Base-by-base conservation (phyloP, 139 green algal species). In the Chlamydomonas sp. region DNA sequence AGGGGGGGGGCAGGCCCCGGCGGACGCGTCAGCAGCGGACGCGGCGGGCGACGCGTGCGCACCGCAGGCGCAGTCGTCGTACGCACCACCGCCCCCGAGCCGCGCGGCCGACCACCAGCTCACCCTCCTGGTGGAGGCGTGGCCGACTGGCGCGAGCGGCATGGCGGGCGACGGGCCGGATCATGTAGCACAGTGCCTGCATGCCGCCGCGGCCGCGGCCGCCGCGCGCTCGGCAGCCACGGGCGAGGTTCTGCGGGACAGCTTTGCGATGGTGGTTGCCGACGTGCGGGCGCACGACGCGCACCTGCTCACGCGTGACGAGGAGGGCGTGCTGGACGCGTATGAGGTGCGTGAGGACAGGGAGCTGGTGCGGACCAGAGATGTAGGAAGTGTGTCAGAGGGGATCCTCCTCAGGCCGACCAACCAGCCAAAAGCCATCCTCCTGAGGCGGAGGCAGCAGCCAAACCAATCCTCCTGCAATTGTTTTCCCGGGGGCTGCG, bases 181-280 rank as follows among this genome's bases (percentile, higher is more conserved):
- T 28, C 5, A 30, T 54, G 43, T 54, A 26, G 26, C 24, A 20
- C 54, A 33, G n/a, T n/a, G n/a, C n/a, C 26, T 64, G 8, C 10
- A 64, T 36, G 54, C 54, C 24, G 54, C 54, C 24, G 24, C 26
- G 16, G 24, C 20, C 24, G 54, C 54, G 6, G 60, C 60, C 47
- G 31, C 26, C 31, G 26, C 30, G 8, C 60, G 34, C 16, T n/a
- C 29, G 5, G 60, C 60, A 33, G 31, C 54, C 6, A 36, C 54
- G 22, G 54, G 54, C 24, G 24, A 64, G 54, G 54, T 64, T 6
- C 16, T 64, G 22, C 22, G 54, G 26, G 54, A 64, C 8, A 64
- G 54, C 54, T 64, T 64, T 64, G 54, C 30, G 54, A 64, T 64
- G 22, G 34, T 64, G 16, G 20, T 38, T 13, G 8, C 8, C 30